A percentile compares a stretch with the other conserved stretches of the same genome.
Conservation (phyloP, 495 filamentous ascomycete genomes). For the Endocarpon pusillum region DNA sequence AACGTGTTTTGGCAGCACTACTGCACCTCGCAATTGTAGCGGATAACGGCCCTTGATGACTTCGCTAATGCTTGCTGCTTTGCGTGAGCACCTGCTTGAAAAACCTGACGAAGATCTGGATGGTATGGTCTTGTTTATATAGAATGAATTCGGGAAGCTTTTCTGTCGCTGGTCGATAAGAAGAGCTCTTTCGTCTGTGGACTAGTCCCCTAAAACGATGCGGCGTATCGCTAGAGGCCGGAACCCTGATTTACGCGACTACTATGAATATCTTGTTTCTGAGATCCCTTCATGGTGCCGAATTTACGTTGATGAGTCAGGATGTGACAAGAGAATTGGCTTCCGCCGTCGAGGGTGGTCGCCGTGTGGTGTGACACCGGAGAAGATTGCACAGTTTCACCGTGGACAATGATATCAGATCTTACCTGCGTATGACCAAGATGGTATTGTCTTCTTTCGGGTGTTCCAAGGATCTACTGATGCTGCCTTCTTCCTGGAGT, state of each 20-base stretch:
- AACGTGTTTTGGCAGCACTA: background rate
- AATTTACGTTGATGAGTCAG: constrained; percentile 20
- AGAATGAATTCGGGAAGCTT: constrained; percentile 7
- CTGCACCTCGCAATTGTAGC: background rate
- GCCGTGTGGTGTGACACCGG: constrained; percentile 14
- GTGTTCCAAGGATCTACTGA: constrained; percentile 24
- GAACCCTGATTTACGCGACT: constrained; percentile 19
- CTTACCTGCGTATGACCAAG: constrained; percentile 22
- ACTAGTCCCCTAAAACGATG: constrained; percentile 17
- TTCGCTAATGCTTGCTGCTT: constrained; percentile 2
- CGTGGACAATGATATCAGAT: constrained; percentile 20
- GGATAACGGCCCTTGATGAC: background rate
- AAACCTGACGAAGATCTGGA: constrained; percentile 12
- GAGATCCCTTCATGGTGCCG: constrained; percentile 15
- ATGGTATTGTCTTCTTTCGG: constrained; percentile 18
- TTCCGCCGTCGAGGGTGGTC: constrained; percentile 18
- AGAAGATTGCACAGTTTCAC: constrained; percentile 18
- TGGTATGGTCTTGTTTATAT: constrained; percentile 12
- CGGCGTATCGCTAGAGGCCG: constrained; percentile 17
- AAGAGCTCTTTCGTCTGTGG: constrained; percentile 7
- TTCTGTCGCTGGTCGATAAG: constrained; percentile 5
- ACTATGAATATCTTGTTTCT: constrained; percentile 18
- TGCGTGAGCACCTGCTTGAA: constrained; percentile 12
- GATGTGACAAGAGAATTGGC: constrained; percentile 16
- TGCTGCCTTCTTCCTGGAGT: constrained; percentile 22